Base-by-base conservation (phyloP, 2,329 filamentous ascomycete genomes). In the Microascus cirrosus region DNA sequence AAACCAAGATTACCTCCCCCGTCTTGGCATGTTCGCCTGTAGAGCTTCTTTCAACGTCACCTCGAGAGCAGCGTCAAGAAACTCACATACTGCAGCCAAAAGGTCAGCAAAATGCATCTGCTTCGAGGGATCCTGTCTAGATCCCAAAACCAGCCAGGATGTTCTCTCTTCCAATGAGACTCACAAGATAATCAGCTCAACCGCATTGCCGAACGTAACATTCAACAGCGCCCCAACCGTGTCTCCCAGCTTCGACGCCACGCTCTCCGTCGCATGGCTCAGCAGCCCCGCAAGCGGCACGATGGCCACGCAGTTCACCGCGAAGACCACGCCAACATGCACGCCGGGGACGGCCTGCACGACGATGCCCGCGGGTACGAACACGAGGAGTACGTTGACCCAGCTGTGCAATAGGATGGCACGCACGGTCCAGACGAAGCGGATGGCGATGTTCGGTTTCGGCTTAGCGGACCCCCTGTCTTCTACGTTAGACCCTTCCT, bases 151-250 rank as follows among this genome's bases (percentile, higher is more conserved):
- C 25, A 5, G 20, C n/a, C n/a, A n/a, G 28, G 20, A 20, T 22
- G n/a, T 35, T n/a, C 10, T 20, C 24, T 42, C 25, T 6, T 11
- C 18, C 34, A 42, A n/a, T 3, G 25, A 56, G 58, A 66, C 76
- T 68, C 69, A 80, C 77, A 89, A 90, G 62, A 91, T 89, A 67
- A 91, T 90, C 67, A 91, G 71, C 70, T 91, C 87, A 25, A 90
- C 87, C 24, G 87, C 85, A 68, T 91, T 90, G 63, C 87, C 86
- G 73, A 90, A 89, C 10, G 86, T 89, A 60, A 90, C 84, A 65
- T 90, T 90, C 67, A 90, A 79, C 64, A 90, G 70, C 36, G 87
- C 86, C 58, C 86, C 86, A 53, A 89, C 74, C 3, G 85, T 85
- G 67, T 90, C 87, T 56, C 87, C 87, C 71, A 91, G 78, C 63